A percentile compares a stretch with the other conserved stretches of the same genome.
phyloP scores from a whole-genome alignment of 2,329 filamentous ascomycete genomes.

The Blastomyces silverae region DNA sequence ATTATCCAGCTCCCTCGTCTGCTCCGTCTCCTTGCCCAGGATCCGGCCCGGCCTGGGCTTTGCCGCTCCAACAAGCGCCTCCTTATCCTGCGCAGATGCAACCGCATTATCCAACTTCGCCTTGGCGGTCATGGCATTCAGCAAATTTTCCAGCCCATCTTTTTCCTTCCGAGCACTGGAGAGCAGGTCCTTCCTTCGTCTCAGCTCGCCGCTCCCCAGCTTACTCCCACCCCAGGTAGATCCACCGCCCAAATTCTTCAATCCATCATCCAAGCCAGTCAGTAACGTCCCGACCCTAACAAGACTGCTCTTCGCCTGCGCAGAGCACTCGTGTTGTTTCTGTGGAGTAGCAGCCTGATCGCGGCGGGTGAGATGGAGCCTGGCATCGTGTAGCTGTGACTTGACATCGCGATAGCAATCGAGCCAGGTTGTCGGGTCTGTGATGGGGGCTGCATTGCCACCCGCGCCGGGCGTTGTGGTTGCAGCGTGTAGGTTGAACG shows the following conservation, averaged over 20 bases:
- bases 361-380: conserved; percentile 52
- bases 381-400: conserved; percentile 53
- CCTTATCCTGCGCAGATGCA: conserved; percentile 44
- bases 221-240: conserved; percentile 28
- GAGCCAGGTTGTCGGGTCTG: conserved; percentile 54
- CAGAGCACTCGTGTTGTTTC: conserved; percentile 56
- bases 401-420: conserved; percentile 57
- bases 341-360: conserved; percentile 55
- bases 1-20: conserved; percentile 58
- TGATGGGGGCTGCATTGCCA: conserved; percentile 34
- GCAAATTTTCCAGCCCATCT: conserved; percentile 54
- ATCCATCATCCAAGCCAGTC: conserved; percentile 50
- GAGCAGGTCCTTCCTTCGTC: conserved; percentile 53
- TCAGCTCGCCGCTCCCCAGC: conserved; percentile 56
- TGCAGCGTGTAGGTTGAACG: conserved; percentile 37
- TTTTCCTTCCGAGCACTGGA: conserved; percentile 54
- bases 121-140: conserved; percentile 53
- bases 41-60: conserved; percentile 44
- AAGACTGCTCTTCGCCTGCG: conserved; percentile 54
- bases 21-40: conserved; percentile 52
- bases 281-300: conserved; percentile 52
- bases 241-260: conserved; percentile 39
- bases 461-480: conserved; percentile 36
- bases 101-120: conserved; percentile 41
- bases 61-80: conserved; percentile 35